Base-by-base conservation (phyloP, 345 rosid genomes). In the Citrus australasica region DNA sequence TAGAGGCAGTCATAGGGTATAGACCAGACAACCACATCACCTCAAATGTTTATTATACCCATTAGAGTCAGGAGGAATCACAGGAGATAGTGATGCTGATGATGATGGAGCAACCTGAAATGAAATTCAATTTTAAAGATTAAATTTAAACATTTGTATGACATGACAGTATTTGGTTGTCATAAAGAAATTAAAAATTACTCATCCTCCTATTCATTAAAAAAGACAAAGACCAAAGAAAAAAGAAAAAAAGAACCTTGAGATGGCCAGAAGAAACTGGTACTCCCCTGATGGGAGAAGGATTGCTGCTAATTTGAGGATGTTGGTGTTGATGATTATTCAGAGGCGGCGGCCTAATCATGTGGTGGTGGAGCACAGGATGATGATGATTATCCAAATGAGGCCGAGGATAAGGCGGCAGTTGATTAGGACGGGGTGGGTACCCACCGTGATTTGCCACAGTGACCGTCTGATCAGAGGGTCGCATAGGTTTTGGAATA, bases 81-180 rank as follows among this genome's bases (percentile, higher is more conserved):
- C 82, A 76, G 90, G 17, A 13, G 51, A 46, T 46, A 10, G 51
- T 13, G 51, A 46, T 40, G 46, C 46, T 13, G 51, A 83, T 74
- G 91, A 77, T 32, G 91, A 85, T 42, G 88, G 70, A 75, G 86
- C 79, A 80, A 83, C 95, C 98, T 91, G 81, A 32, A 69, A 63
- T 69, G 75, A 46, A 71, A 61, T 10, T 42, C 65, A 74, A 73
- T 46, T 46, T 11, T 0, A 1, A 46, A 46, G 51, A 46, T 13
- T 46, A 46, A 46, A 46, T 46, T 46, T 46, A 46, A 46, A 46
- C 16, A 46, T 46, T 3, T 42, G 14, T 3, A 46, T 13, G 51
- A 46, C 51, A 46, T 1, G 5, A 46, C 1, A 3, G 51, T 46
- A 13, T 11, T 0, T 46, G 5, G 51, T 46, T 46, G 51, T 46